phyloP scores from a whole-genome alignment of 331 rosid species.

The Cydonia oblonga region DNA sequence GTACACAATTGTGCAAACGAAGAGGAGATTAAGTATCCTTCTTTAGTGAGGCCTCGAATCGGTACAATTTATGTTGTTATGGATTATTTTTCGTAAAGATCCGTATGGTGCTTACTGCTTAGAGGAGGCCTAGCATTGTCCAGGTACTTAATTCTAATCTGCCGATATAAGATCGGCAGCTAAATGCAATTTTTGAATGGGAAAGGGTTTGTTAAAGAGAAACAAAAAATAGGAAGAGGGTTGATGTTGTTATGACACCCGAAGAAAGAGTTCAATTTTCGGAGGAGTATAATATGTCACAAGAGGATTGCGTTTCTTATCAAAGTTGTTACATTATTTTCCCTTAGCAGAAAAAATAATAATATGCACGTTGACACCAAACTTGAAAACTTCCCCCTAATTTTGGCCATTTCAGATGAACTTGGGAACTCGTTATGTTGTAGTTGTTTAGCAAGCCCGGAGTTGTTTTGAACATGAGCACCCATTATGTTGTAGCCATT shows the following conservation, averaged over 20 bases:
- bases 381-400: background rate
- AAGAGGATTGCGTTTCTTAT: background rate
- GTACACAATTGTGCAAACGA: background rate
- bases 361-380: background rate
- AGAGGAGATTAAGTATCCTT: background rate
- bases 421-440: background rate
- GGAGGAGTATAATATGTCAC: background rate
- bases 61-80: background rate
- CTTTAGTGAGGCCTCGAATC: background rate
- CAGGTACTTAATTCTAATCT: background rate
- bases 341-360: background rate
- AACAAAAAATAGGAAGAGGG: background rate
- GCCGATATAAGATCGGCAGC: background rate
- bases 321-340: background rate
- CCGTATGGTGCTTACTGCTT: background rate
- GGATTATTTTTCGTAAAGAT: background rate
- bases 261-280: background rate
- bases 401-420: background rate
- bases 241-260: background rate
- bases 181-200: background rate
- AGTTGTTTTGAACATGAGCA: background rate
- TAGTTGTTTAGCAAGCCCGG: background rate
- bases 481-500: background rate
- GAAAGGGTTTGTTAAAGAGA: background rate
- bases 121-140: background rate